phyloP scores from a whole-genome alignment of 768 basidiomycete species.

The Clavulina sp. region DNA sequence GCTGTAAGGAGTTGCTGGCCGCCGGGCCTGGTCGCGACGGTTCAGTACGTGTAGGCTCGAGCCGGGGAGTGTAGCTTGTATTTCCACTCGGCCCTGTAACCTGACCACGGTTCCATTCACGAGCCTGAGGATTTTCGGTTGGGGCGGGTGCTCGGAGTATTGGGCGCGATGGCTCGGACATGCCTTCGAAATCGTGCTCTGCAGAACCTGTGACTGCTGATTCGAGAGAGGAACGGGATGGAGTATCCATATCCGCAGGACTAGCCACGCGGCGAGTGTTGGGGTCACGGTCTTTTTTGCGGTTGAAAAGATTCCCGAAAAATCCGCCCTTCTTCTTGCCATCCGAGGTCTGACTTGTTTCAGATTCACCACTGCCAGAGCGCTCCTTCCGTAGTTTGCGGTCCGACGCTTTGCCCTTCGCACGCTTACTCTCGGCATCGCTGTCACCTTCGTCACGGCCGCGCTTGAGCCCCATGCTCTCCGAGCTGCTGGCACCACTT shows the following conservation, averaged over 20 bases:
- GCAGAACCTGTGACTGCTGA: neutral
- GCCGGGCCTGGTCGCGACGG: neutral
- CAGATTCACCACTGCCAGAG: neutral
- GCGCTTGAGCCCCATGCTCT: constrained; percentile 11
- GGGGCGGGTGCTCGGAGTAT: too few relatives aligned
- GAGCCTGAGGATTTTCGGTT: too few relatives aligned
- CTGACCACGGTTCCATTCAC: too few relatives aligned
- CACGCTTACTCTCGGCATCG: constrained; percentile 25
- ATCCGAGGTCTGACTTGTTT: constrained; percentile 27
- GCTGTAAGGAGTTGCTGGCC: neutral
- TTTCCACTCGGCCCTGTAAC: too few relatives aligned
- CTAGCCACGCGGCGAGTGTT: too few relatives aligned
- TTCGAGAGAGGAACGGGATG: constrained; percentile 10
- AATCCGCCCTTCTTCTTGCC: constrained; percentile 34
- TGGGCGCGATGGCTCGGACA: constrained; percentile 5
- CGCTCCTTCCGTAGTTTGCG: constrained; percentile 31
- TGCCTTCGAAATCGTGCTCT: constrained; percentile 11
- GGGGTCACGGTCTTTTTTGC: constrained; percentile 57
- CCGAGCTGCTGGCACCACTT: neutral
- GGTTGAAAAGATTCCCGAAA: constrained; percentile 56
- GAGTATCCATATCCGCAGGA: neutral
- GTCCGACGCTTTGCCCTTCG: constrained; percentile 31
- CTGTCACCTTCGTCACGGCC: constrained; percentile 11
- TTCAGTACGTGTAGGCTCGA: neutral
- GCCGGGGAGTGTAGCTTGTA: too few relatives aligned